A percentile compares a stretch with the other conserved stretches of the same genome.
phyloP scores from a whole-genome alignment of 768 basidiomycete species.

The Amanita polypyramis region DNA sequence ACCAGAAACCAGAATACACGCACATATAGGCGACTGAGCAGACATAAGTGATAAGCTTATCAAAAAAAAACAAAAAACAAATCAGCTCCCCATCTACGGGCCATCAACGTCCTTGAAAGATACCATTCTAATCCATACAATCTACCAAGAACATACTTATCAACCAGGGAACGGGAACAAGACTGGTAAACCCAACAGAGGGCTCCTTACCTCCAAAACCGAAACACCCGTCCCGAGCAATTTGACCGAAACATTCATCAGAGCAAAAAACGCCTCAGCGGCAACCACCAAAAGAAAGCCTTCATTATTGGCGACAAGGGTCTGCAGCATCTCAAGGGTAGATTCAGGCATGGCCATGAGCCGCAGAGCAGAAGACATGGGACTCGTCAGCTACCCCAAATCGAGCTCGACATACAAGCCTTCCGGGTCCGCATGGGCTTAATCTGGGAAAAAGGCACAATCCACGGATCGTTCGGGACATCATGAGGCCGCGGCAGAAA shows the following conservation, averaged over 20 bases:
- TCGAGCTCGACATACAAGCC: too few relatives aligned
- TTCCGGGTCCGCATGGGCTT: too few relatives aligned
- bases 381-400: too few relatives aligned
- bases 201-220: background rate
- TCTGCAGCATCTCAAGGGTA: background rate
- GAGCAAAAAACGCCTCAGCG: conserved; percentile 1
- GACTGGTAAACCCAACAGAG: background rate
- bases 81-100: background rate
- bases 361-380: too few relatives aligned
- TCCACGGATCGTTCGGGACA: too few relatives aligned
- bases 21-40: conserved; percentile 5
- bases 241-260: background rate
- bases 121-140: background rate
- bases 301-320: conserved; percentile 1
- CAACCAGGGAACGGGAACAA: conserved; percentile 14
- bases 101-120: background rate
- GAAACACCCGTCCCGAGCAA: conserved; percentile 1
- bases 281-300: conserved; percentile 1
- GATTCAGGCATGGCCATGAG: too few relatives aligned
- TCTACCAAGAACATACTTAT: conserved; percentile 12
- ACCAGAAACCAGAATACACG: background rate
- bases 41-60: conserved; percentile 2
- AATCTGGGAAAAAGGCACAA: too few relatives aligned
- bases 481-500: too few relatives aligned
- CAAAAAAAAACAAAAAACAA: background rate